Percentiles rank a stretch among this genome's conserved stretches.
Evolutionary conservation across 495 filamentous ascomycete species (phyloP).

Genomic region (Lasiosphaeriaceae sp.): DNA sequence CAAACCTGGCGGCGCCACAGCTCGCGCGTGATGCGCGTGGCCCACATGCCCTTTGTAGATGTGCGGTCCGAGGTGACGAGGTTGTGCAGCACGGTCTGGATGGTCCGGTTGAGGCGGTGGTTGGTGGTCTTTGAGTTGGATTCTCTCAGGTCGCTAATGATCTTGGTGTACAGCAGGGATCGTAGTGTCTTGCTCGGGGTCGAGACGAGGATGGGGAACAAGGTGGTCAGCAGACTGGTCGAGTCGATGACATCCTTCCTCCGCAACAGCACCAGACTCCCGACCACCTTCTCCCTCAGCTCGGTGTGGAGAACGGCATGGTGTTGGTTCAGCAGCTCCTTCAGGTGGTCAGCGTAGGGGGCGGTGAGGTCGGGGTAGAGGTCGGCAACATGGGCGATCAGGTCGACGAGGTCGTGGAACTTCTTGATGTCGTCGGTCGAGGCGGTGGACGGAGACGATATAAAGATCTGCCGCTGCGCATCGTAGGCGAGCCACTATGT

Average conservation of each 20-base stretch:
- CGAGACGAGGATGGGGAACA: slow-evolving; percentile 77
- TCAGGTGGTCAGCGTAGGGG: slow-evolving; percentile 75
- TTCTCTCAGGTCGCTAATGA: slow-evolving; percentile 80
- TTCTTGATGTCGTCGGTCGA: slow-evolving; percentile 73
- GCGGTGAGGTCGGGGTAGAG: slow-evolving; percentile 81
- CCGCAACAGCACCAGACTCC: slow-evolving; percentile 78
- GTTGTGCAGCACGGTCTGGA: slow-evolving; percentile 90
- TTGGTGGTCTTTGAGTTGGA: slow-evolving; percentile 82
- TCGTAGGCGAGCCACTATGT: slow-evolving; percentile 78
- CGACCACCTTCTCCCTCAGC: slow-evolving; percentile 88
- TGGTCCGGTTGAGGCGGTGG: slow-evolving; percentile 85
- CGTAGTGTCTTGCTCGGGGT: slow-evolving; percentile 86
- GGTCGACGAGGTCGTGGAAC: slow-evolving; percentile 73
- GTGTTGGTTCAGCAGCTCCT: slow-evolving; percentile 71
- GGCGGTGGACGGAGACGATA: slow-evolving; percentile 71
- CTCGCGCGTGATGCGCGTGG: slow-evolving; percentile 47
- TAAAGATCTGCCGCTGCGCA: slow-evolving; percentile 83
- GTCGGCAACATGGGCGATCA: slow-evolving; percentile 87
- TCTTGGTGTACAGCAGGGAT: slow-evolving; percentile 80
- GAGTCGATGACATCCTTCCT: slow-evolving; percentile 93
- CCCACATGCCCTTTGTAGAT: slow-evolving; percentile 87
- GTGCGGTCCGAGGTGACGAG: slow-evolving; percentile 79
- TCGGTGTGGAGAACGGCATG: slow-evolving; percentile 77
- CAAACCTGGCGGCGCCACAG: slow-evolving; percentile 40
- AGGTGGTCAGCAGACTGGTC: slow-evolving; percentile 70